phyloP scores from a whole-genome alignment of 1,139 yeast species.

The Diutina sp. region DNA sequence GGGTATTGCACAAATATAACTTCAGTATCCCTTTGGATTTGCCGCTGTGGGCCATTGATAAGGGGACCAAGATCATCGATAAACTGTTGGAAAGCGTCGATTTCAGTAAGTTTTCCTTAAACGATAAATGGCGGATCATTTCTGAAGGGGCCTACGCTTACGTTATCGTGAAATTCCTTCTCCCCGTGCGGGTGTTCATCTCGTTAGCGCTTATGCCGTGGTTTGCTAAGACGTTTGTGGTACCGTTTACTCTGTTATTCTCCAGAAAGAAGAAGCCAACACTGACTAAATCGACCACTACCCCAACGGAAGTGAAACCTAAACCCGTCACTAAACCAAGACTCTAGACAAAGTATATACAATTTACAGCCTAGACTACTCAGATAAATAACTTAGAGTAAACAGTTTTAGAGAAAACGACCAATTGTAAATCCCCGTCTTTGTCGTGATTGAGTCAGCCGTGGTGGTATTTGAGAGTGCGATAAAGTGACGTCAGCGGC shows the following conservation, averaged over 20 bases:
- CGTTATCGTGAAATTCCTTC: slow-evolving; percentile 53
- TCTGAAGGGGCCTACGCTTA: slow-evolving; percentile 86
- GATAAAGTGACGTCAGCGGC: neutral
- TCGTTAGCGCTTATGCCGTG: slow-evolving; percentile 54
- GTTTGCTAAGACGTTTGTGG: slow-evolving; percentile 47
- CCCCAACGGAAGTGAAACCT: neutral
- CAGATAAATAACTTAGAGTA: neutral
- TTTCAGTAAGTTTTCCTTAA: slow-evolving; percentile 23
- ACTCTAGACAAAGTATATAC: neutral
- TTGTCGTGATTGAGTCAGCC: too few relatives aligned
- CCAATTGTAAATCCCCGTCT: too few relatives aligned
- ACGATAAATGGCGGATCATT: slow-evolving; percentile 44
- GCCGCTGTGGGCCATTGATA: slow-evolving; percentile 54
- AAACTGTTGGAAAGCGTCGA: slow-evolving; percentile 23
- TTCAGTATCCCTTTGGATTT: slow-evolving; percentile 33
- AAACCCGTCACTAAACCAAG: neutral
- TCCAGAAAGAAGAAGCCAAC: slow-evolving; percentile 5
- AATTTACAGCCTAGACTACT: neutral
- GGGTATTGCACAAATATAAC: slow-evolving; percentile 45
- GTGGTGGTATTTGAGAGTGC: too few relatives aligned
- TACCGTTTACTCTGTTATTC: slow-evolving; percentile 36
- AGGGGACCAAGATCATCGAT: slow-evolving; percentile 50
- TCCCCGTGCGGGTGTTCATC: slow-evolving; percentile 49
- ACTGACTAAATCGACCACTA: neutral
- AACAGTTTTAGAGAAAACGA: too few relatives aligned